Conservation (phyloP, 192 early-diverging fungal genomes). For the Chytriomyces sp. region DNA sequence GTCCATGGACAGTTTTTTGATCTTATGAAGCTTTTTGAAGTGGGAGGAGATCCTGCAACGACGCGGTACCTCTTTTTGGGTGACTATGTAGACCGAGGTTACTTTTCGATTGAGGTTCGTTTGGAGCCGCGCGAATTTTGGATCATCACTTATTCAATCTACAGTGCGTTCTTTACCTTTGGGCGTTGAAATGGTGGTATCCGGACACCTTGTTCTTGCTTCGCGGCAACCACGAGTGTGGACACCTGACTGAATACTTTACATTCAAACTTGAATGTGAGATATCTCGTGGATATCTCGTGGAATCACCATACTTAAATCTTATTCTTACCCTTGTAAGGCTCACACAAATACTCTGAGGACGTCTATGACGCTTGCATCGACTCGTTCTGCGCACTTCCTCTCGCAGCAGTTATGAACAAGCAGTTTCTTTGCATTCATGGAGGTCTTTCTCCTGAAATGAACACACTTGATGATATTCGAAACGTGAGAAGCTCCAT, state of each 20-base stretch:
- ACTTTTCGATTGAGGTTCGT: slow-evolving; percentile 91
- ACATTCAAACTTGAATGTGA: slow-evolving; percentile 98
- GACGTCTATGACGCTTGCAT: slow-evolving; percentile 88
- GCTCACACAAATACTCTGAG: slow-evolving; percentile 92
- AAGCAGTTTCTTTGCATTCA: slow-evolving; percentile 96
- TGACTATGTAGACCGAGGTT: slow-evolving; percentile 96
- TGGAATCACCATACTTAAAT: too few relatives aligned
- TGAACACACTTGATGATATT: slow-evolving; percentile 90
- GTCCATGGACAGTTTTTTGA: slow-evolving; percentile 99
- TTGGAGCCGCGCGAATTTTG: background rate
- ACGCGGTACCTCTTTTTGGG: slow-evolving; percentile 94
- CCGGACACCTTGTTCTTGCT: slow-evolving; percentile 83
- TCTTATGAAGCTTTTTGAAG: slow-evolving; percentile 97
- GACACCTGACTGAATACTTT: slow-evolving; percentile 97
- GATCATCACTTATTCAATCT: background rate
- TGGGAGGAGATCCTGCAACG: slow-evolving; percentile 88
- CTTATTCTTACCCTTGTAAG: slow-evolving; percentile 48
- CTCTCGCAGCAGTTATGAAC: slow-evolving; percentile 93
- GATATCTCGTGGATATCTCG: too few relatives aligned
- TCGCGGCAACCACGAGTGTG: slow-evolving; percentile 96
- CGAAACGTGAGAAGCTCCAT: slow-evolving; percentile 56
- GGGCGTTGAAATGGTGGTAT: slow-evolving; percentile 91
- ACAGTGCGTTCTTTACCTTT: slow-evolving; percentile 89
- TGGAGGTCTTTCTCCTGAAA: slow-evolving; percentile 91
- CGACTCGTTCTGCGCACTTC: slow-evolving; percentile 88